A percentile compares a stretch with the other conserved stretches of the same genome.
phyloP scores from a whole-genome alignment of 2,329 filamentous ascomycete species.

The Beauveria medogensis region DNA sequence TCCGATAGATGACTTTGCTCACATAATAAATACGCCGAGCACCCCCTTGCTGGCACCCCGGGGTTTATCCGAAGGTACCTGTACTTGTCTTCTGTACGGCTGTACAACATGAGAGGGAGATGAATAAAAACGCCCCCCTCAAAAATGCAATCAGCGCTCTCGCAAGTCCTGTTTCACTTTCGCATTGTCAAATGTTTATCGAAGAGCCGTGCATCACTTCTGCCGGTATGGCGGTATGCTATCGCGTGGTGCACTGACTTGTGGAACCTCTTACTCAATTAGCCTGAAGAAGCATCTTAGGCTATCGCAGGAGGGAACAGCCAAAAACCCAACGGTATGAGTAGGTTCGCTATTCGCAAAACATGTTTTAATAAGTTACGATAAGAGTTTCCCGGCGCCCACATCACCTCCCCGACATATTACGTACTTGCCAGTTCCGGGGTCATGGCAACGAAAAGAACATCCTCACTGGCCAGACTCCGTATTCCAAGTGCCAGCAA shows the following conservation, averaged over 20 bases:
- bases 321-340: neutral
- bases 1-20: neutral
- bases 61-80: too few species aligned
- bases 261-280: neutral
- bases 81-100: too few species aligned
- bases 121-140: too few species aligned
- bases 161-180: too few species aligned
- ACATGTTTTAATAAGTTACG: neutral
- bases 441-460: slow-evolving; percentile 15
- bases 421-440: slow-evolving; percentile 14
- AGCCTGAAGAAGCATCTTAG: neutral
- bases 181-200: neutral
- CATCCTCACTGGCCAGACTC: slow-evolving; percentile 16
- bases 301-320: neutral
- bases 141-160: too few species aligned
- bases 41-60: too few species aligned
- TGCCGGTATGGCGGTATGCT: neutral
- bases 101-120: too few species aligned
- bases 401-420: neutral
- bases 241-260: neutral
- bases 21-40: neutral
- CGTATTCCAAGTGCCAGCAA: slow-evolving; percentile 15
- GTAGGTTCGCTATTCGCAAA: too few species aligned
- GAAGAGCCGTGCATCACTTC: neutral
- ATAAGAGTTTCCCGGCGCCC: neutral